A percentile compares a stretch with the other conserved stretches of the same genome.
These are phyloP conservation scores for Pochonia chlamydosporia DNA, from an alignment of 2,329 filamentous ascomycete genomes.

Conservation along the genomic window DNA sequence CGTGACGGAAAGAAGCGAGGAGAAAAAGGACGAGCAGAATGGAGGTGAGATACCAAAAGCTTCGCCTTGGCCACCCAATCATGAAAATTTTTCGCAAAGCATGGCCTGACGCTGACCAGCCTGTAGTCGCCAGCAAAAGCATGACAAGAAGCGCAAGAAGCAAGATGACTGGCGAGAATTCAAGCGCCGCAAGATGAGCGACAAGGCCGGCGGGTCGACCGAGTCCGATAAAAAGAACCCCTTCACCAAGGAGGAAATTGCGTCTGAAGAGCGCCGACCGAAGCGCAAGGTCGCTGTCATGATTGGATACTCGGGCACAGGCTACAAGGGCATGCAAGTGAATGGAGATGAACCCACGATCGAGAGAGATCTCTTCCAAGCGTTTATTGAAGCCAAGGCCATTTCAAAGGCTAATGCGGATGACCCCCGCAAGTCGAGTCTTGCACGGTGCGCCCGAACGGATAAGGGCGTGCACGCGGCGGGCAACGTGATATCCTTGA, in stretches of 20 bases:
- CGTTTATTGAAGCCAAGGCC: slow-evolving; percentile 83
- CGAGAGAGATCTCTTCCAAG: slow-evolving; percentile 88
- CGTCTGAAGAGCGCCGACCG: slow-evolving; percentile 76
- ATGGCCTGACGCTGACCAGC: slow-evolving; percentile 24
- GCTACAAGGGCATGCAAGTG: slow-evolving; percentile 97
- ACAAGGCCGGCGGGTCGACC: slow-evolving; percentile 24
- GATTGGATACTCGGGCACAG: slow-evolving; percentile 92
- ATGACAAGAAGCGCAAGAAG: slow-evolving; percentile 32
- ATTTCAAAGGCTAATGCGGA: slow-evolving; percentile 96
- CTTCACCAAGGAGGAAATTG: slow-evolving; percentile 74
- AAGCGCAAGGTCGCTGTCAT: slow-evolving; percentile 96
- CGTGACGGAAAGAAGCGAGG: slow-evolving; percentile 12
- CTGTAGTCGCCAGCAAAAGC: slow-evolving; percentile 24
- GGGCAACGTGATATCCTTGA: slow-evolving; percentile 90
- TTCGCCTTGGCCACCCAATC: too few species aligned
- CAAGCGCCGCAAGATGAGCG: slow-evolving; percentile 35
- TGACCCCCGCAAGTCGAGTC: slow-evolving; percentile 91
- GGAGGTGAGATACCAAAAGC: slow-evolving; percentile 10
- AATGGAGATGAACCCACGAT: slow-evolving; percentile 81
- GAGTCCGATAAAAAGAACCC: slow-evolving; percentile 34
- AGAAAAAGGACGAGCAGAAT: slow-evolving; percentile 22
- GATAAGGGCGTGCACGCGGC: slow-evolving; percentile 97
- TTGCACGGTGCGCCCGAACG: slow-evolving; percentile 89
- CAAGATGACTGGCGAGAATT: slow-evolving; percentile 34
- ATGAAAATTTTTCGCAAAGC: slow-evolving; percentile 16